Base-by-base conservation (phyloP, 1,284 basidiomycete species). In the Testicularia cyperi region DNA sequence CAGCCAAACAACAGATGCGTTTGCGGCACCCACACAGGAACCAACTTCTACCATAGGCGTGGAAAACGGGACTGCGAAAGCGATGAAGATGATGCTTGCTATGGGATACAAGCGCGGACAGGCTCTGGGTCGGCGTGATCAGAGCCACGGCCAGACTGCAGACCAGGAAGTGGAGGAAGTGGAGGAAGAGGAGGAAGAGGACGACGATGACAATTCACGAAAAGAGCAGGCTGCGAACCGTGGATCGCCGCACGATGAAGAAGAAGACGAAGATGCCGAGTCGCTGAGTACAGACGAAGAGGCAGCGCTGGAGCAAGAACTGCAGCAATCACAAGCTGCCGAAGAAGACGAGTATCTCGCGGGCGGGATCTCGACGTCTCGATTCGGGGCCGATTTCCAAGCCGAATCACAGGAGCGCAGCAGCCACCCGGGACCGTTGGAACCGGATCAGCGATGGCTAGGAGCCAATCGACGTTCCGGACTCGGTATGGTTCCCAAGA, bases 11-110 rank as follows among this genome's bases (percentile, higher is more conserved):
- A n/a, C n/a, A n/a, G n/a, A n/a, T n/a, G n/a, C n/a, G n/a, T n/a
- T n/a, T n/a, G n/a, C n/a, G n/a, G n/a, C n/a, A n/a, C n/a, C n/a
- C n/a, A n/a, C n/a, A n/a, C 5, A 52, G 34, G 6, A n/a, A n/a
- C n/a, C n/a, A n/a, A n/a, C n/a, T n/a, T n/a, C n/a, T n/a, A n/a
- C n/a, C n/a, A n/a, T n/a, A n/a, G n/a, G n/a, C n/a, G n/a, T n/a
- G n/a, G n/a, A n/a, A n/a, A n/a, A 55, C 20, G 57, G 57, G 3
- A 51, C 39, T 13, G 12, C 51, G 6, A 62, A 55, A 14, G 67
- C 64, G 34, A 49, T 61, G 54, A 32, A 44, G 14, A 70, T 70
- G 64, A 70, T 70, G 67, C 41, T 52, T 3, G 64, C 64, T 10
- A 70, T 70, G 67, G 67, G 67, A 0, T 70, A 65, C 35, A 26